Evolutionary conservation across 208 protist genomes (phyloP).

Genomic region (Leishmania tropica): DNA sequence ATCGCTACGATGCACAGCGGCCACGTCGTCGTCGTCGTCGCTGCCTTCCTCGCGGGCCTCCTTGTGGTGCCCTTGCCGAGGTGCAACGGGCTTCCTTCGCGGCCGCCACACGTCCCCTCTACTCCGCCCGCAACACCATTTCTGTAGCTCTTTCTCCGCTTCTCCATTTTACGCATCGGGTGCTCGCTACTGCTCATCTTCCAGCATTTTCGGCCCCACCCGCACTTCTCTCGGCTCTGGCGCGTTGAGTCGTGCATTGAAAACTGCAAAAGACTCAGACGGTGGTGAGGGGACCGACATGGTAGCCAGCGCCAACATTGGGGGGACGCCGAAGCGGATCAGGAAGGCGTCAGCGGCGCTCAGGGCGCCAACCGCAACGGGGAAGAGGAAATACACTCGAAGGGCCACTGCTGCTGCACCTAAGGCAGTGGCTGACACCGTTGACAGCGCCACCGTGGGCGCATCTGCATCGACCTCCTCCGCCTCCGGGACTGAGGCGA

Average conservation of each 20-base stretch:
- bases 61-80: background rate
- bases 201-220: background rate
- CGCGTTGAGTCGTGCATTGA: background rate
- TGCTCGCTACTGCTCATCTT: constrained; percentile 1
- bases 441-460: background rate
- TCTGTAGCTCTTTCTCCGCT: background rate
- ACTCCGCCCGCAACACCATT: background rate
- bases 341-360: background rate
- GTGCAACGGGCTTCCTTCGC: background rate
- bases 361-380: background rate
- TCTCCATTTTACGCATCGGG: background rate
- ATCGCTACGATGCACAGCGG: background rate
- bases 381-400: constrained; percentile 15
- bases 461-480: background rate
- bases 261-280: background rate
- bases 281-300: background rate
- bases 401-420: background rate
- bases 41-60: background rate
- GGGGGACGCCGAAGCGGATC: background rate
- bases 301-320: background rate
- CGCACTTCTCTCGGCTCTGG: background rate
- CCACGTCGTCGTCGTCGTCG: background rate
- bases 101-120: background rate
- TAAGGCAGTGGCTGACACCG: background rate
- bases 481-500: background rate